Percentiles rank a stretch among this genome's conserved stretches.
phyloP scores from a whole-genome alignment of 148 eudicot genomes.

The Drosera capensis region DNA sequence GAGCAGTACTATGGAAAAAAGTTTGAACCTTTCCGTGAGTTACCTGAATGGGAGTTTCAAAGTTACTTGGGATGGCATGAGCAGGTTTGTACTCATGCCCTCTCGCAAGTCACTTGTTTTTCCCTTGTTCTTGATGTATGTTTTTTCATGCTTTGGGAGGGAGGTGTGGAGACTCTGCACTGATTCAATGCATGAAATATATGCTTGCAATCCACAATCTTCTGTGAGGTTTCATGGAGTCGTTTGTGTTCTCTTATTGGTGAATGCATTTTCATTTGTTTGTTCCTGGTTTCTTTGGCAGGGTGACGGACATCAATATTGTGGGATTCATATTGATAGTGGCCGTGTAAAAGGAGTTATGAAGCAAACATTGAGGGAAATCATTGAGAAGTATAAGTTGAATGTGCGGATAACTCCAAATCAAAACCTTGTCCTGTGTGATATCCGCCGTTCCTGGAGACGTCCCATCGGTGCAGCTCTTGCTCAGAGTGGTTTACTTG shows the following conservation, averaged over 20 bases:
- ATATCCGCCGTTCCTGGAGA: conserved; percentile 53
- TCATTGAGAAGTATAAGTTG: conserved; percentile 83
- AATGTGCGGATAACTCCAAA: conserved; percentile 86
- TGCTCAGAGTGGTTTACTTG: conserved; percentile 81
- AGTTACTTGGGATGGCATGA: conserved; percentile 97
- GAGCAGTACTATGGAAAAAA: conserved; percentile 88
- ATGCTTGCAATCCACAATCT: no score
- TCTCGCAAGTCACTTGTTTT: neutral
- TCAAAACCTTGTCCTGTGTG: conserved; percentile 84
- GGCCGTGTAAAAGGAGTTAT: conserved; percentile 77
- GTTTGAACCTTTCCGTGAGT: conserved; percentile 71
- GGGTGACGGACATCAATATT: conserved; percentile 83
- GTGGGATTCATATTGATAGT: conserved; percentile 88
- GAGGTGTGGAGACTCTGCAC: neutral
- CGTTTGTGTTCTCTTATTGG: neutral
- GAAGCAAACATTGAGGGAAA: conserved; percentile 71
- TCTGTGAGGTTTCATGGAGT: no score
- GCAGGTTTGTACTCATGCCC: conserved; percentile 38
- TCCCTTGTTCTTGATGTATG: neutral
- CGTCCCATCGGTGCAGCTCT: conserved; percentile 65
- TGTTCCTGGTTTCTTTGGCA: conserved; percentile 11
- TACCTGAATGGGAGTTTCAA: conserved; percentile 94
- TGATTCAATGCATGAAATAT: neutral
- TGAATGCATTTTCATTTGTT: neutral
- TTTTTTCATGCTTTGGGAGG: neutral